These are phyloP conservation scores for Solanum okadae DNA, from an alignment of 257 asterid species.

Conservation along the genomic window DNA sequence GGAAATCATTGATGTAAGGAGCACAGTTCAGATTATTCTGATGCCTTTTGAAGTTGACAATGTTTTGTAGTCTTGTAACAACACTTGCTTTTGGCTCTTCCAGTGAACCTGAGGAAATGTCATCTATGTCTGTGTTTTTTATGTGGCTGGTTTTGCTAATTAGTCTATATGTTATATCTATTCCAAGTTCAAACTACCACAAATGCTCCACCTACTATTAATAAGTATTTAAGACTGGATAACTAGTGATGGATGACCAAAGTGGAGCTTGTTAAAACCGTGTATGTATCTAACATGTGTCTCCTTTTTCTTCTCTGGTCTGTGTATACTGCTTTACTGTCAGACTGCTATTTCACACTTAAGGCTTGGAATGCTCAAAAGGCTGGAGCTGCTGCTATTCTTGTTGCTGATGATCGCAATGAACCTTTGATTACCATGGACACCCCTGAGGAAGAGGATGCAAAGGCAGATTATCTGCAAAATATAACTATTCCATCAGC, in stretches of 20 bases:
- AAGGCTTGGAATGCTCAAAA: slow-evolving; percentile 97
- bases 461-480: slow-evolving; percentile 55
- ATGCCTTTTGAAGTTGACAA: background rate
- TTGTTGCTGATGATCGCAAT: slow-evolving; percentile 69
- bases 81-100: background rate
- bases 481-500: slow-evolving; percentile 83
- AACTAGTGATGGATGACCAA: background rate
- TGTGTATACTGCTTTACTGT: slow-evolving; percentile 7
- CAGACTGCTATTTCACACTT: slow-evolving; percentile 81
- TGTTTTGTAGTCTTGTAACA: background rate
- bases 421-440: slow-evolving; percentile 94
- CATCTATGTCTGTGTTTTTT: background rate
- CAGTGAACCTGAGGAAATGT: background rate
- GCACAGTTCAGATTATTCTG: background rate
- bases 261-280: background rate
- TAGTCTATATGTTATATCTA: background rate
- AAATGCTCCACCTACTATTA: background rate
- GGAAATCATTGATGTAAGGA: background rate
- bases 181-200: background rate
- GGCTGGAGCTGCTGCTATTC: slow-evolving; percentile 93
- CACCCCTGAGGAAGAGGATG: slow-evolving; percentile 67
- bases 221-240: background rate
- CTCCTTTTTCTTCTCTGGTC: background rate
- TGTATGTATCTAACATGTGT: background rate
- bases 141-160: background rate